Evolutionary conservation across 1,284 basidiomycete species (phyloP).

Genomic region (Exobasidium rhododendri): DNA sequence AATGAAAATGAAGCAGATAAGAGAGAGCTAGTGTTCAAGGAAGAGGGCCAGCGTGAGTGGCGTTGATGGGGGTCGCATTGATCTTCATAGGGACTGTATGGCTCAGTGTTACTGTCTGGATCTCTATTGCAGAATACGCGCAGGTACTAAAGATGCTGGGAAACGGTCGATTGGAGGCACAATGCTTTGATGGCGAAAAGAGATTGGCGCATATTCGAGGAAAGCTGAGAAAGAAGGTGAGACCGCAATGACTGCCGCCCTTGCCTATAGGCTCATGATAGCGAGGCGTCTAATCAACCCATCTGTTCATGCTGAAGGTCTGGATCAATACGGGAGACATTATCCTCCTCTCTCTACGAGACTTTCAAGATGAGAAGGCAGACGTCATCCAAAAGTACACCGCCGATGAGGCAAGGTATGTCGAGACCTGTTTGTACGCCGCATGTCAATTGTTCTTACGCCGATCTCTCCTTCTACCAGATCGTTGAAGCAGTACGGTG

Average conservation of each 20-base stretch:
- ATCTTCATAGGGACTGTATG: too few species aligned
- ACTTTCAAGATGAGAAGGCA: slow-evolving; percentile 99
- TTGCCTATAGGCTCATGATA: neutral
- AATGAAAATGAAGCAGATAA: slow-evolving; percentile 99
- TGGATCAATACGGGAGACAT: slow-evolving; percentile 99
- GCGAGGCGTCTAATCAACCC: neutral
- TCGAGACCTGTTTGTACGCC: neutral
- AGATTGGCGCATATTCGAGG: slow-evolving; percentile 95
- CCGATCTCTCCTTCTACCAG: slow-evolving; percentile 3
- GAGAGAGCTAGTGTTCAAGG: slow-evolving; percentile 96
- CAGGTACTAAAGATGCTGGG: slow-evolving; percentile 99
- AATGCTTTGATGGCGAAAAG: slow-evolving; percentile 98
- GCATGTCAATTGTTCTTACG: too few species aligned
- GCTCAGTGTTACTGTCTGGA: too few species aligned
- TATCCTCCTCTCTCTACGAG: slow-evolving; percentile 89
- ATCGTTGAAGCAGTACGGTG: slow-evolving; percentile 93
- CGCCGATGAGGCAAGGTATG: slow-evolving; percentile 68
- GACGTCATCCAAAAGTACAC: slow-evolving; percentile 99
- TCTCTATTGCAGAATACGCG: slow-evolving; percentile 74
- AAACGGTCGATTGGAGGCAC: slow-evolving; percentile 92
- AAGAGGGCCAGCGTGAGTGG: slow-evolving; percentile 80
- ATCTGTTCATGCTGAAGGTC: slow-evolving; percentile 64
- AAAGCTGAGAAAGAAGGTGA: slow-evolving; percentile 97
- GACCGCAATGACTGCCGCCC: too few species aligned
- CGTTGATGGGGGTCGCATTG: neutral